Conservation (phyloP, 208 protist species). For the Leishmania lainsoni region DNA sequence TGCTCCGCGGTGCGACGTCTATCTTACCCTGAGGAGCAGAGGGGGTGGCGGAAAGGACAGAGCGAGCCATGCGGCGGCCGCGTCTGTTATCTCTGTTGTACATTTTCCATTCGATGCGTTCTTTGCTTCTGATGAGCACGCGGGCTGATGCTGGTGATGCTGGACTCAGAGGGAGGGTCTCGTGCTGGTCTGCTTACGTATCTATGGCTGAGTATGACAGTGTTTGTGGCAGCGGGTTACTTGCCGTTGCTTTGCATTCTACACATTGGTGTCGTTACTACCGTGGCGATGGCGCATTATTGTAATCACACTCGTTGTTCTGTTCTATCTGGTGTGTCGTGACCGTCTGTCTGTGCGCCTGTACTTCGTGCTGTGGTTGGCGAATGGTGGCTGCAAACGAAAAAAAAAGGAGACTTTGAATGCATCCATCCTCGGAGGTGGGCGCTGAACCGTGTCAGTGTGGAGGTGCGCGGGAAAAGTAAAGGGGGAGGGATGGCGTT, state of each 20-base stretch:
- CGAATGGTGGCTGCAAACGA: not conserved
- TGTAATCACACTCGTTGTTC: conserved; percentile 6
- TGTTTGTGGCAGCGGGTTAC: not conserved
- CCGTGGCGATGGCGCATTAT: not conserved
- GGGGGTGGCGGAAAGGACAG: not conserved
- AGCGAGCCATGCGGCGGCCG: not conserved
- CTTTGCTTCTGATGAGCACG: not conserved
- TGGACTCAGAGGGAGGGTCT: not conserved
- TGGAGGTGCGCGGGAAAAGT: not conserved
- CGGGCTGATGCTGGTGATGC: not conserved
- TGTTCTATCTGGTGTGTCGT: not conserved
- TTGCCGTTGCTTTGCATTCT: not conserved
- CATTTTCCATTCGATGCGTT: not conserved
- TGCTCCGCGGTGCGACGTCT: not conserved
- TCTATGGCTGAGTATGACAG: not conserved
- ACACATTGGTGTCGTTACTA: not conserved
- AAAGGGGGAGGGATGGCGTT: not conserved
- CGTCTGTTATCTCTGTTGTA: not conserved
- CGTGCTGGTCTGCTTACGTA: not conserved
- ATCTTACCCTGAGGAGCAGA: not conserved
- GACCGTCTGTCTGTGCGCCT: not conserved
- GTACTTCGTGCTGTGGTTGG: not conserved
- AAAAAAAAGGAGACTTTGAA: not conserved
- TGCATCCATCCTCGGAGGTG: not conserved
- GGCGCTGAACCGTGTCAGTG: not conserved